These are phyloP conservation scores for Gossypium stocksii DNA, from an alignment of 345 rosid species.

Conservation along the genomic window DNA sequence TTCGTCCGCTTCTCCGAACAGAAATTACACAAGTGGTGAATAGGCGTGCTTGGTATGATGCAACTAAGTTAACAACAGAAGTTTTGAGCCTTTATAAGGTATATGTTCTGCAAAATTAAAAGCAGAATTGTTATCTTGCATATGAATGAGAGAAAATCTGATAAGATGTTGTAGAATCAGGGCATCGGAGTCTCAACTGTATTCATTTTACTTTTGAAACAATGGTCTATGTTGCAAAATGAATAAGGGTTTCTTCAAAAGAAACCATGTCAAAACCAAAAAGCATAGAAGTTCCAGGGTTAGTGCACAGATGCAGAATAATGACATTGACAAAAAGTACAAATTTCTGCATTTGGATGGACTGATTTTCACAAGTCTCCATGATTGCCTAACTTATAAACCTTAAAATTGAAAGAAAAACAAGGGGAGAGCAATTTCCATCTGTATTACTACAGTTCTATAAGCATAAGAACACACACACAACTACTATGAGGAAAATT, in stretches of 20 bases:
- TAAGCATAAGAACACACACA: background rate
- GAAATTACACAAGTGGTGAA: slow-evolving; percentile 94
- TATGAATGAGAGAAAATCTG: background rate
- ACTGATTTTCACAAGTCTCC: too few relatives aligned
- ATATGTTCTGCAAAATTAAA: slow-evolving; percentile 12
- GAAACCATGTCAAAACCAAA: background rate
- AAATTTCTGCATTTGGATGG: background rate
- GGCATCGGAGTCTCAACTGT: background rate
- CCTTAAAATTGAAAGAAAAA: background rate
- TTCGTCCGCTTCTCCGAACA: slow-evolving; percentile 76
- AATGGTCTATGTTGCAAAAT: background rate
- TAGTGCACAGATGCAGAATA: background rate
- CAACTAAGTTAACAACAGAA: slow-evolving; percentile 73
- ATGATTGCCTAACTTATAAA: background rate
- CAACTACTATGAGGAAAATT: background rate
- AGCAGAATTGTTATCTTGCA: background rate
- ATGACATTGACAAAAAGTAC: background rate
- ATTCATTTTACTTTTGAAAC: slow-evolving; percentile 3
- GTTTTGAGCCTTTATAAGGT: slow-evolving; percentile 88
- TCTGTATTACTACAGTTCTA: background rate
- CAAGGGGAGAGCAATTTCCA: background rate
- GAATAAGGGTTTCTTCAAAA: background rate
- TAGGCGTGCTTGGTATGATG: slow-evolving; percentile 91
- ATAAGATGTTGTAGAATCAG: background rate
- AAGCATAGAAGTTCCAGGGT: background rate